Percentiles rank a stretch among this genome's conserved stretches.
phyloP scores from a whole-genome alignment of 1,139 yeast species.

The Suhomyces choctaworum region DNA sequence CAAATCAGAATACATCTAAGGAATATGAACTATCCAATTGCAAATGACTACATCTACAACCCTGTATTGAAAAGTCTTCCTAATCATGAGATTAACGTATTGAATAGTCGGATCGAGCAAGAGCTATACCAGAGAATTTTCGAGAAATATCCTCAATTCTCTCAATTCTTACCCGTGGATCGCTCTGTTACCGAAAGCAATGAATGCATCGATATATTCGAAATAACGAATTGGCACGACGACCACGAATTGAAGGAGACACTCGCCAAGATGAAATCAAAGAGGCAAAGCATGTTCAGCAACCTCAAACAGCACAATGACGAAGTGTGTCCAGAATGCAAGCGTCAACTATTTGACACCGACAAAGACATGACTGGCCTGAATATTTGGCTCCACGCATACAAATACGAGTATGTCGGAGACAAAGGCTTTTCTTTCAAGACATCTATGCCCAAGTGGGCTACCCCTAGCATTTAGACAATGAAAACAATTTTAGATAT shows the following conservation, averaged over 20 bases:
- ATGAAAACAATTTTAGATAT: no score
- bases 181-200: constrained; percentile 11
- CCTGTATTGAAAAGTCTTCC: constrained; percentile 15
- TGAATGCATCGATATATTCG: constrained; percentile 20
- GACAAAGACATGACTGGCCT: constrained; percentile 40
- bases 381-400: constrained; percentile 60
- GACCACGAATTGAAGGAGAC: constrained; percentile 14
- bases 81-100: constrained; percentile 18
- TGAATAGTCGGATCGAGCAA: constrained; percentile 30
- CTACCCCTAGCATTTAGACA: background rate
- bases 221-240: constrained; percentile 17
- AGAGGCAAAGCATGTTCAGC: constrained; percentile 15
- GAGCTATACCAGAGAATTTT: constrained; percentile 28
- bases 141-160: constrained; percentile 17
- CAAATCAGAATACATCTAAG: constrained; percentile 76
- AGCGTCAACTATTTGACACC: constrained; percentile 32
- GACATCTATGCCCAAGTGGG: constrained; percentile 44
- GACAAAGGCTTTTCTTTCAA: constrained; percentile 25
- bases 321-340: constrained; percentile 48
- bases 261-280: constrained; percentile 9
- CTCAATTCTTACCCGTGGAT: constrained; percentile 10
- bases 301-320: constrained; percentile 21
- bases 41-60: constrained; percentile 63
- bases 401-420: constrained; percentile 38
- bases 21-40: constrained; percentile 65